A percentile compares a stretch with the other conserved stretches of the same genome.
phyloP scores from a whole-genome alignment of 75 land plant genomes.

The Pinus taeda region DNA sequence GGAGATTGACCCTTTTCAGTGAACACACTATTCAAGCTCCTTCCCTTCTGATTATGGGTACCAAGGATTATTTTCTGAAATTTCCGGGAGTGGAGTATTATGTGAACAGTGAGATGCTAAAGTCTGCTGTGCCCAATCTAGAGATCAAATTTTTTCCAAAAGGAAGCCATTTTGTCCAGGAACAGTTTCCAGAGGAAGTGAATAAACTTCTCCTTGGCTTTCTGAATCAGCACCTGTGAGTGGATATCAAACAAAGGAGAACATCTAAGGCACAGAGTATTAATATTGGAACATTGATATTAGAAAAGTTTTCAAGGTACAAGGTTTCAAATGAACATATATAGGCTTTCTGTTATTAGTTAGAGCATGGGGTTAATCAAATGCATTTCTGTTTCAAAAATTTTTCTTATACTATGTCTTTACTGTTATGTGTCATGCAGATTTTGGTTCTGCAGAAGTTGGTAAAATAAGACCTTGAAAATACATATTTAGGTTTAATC shows the following conservation, averaged over 20 bases:
- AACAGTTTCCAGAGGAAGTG: slow-evolving; percentile 55
- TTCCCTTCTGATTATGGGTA: slow-evolving; percentile 26
- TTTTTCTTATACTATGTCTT: too few species aligned
- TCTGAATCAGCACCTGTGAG: slow-evolving; percentile 21
- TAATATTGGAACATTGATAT: too few species aligned
- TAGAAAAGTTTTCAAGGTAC: too few species aligned
- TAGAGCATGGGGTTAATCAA: too few species aligned
- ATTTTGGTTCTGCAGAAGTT: too few species aligned
- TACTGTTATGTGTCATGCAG: too few species aligned
- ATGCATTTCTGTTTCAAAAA: too few species aligned
- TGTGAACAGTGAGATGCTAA: slow-evolving; percentile 31
- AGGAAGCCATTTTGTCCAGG: slow-evolving; percentile 62
- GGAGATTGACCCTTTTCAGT: neutral
- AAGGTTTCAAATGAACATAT: too few species aligned
- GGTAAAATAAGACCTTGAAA: too few species aligned
- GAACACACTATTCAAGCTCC: slow-evolving; percentile 22
- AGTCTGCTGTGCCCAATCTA: slow-evolving; percentile 31
- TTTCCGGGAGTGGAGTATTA: slow-evolving; percentile 29
- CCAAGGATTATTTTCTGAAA: slow-evolving; percentile 27
- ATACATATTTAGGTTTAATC: too few species aligned
- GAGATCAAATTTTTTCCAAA: slow-evolving; percentile 24
- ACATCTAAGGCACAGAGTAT: too few species aligned
- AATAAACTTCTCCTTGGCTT: slow-evolving; percentile 46
- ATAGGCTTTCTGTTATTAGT: too few species aligned
- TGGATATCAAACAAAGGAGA: neutral